Conservation (phyloP, 1,284 basidiomycete genomes). For the Trametes sp. region DNA sequence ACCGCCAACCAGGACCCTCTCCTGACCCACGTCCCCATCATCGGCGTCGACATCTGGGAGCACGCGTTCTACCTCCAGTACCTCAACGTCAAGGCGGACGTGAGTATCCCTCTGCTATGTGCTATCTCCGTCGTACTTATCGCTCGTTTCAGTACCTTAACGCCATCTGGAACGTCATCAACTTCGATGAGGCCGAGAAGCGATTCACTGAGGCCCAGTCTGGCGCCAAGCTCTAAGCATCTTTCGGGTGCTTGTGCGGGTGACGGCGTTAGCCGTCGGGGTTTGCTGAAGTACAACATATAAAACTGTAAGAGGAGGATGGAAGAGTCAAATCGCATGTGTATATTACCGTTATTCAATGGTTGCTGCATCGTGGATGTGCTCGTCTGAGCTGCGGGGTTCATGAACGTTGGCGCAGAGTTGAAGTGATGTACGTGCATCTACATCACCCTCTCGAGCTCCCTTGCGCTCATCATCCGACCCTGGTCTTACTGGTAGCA, state of each 20-base stretch:
- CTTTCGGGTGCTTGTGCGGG: not conserved
- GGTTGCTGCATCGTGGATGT: constrained; percentile 16
- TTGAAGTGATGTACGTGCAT: not conserved
- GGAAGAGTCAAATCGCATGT: constrained; percentile 23
- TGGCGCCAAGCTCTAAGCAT: constrained; percentile 28
- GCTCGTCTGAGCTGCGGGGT: not conserved
- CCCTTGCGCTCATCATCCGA: too few relatives aligned
- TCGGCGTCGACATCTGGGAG: constrained; percentile 93
- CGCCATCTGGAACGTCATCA: constrained; percentile 86
- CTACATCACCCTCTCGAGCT: not conserved
- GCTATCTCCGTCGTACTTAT: not conserved
- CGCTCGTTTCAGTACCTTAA: constrained; percentile 64
- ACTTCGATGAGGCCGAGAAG: constrained; percentile 82
- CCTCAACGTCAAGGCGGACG: constrained; percentile 76
- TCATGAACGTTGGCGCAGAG: too few relatives aligned
- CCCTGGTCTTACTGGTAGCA: too few relatives aligned
- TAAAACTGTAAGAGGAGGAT: constrained; percentile 24
- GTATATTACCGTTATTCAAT: constrained; percentile 27
- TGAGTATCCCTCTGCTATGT: constrained; percentile 45
- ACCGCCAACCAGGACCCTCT: constrained; percentile 94
- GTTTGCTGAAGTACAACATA: not conserved
- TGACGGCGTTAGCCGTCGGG: not conserved
- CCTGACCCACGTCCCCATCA: constrained; percentile 75
- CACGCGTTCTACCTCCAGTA: constrained; percentile 85
- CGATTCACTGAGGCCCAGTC: constrained; percentile 60